phyloP scores from a whole-genome alignment of 352 stramenopile species.

The Globisporangium viniferum region DNA sequence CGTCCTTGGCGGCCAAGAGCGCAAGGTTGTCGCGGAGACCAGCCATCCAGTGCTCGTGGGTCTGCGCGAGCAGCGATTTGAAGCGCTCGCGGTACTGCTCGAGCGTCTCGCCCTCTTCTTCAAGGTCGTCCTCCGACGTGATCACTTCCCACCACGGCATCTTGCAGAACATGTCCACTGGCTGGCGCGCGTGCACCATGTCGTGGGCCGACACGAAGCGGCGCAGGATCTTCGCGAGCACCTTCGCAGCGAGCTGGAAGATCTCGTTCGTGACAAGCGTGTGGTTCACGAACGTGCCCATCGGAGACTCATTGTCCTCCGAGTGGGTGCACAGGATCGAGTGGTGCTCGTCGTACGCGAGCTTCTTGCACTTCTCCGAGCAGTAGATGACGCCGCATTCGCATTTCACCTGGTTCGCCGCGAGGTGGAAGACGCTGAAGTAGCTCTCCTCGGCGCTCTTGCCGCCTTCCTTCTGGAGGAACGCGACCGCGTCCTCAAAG shows the following conservation, averaged over 20 bases:
- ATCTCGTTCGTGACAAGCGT: constrained; percentile 91
- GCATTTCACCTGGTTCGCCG: constrained; percentile 52
- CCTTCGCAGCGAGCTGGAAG: constrained; percentile 89
- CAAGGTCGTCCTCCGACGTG: constrained; percentile 56
- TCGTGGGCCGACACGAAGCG: constrained; percentile 57
- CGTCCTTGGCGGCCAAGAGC: constrained; percentile 36
- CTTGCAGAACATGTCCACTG: constrained; percentile 89
- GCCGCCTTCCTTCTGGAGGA: constrained; percentile 63
- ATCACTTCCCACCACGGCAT: constrained; percentile 90
- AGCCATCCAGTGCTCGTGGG: constrained; percentile 45
- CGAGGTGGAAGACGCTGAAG: constrained; percentile 63
- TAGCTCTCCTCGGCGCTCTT: constrained; percentile 67
- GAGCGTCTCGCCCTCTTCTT: constrained; percentile 59
- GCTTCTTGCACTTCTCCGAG: constrained; percentile 65
- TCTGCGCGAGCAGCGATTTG: constrained; percentile 55
- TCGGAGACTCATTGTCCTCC: constrained; percentile 53
- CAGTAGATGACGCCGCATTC: constrained; percentile 85
- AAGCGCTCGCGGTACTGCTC: constrained; percentile 69
- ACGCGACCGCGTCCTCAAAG: constrained; percentile 54
- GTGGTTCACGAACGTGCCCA: constrained; percentile 80
- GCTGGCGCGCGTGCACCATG: constrained; percentile 42
- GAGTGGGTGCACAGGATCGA: constrained; percentile 64
- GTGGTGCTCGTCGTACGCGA: constrained; percentile 75
- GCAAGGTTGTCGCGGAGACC: constrained; percentile 57
- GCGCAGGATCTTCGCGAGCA: constrained; percentile 73